Base-by-base conservation (phyloP, 192 early-diverging fungal genomes). In the Entrophospora sp. region DNA sequence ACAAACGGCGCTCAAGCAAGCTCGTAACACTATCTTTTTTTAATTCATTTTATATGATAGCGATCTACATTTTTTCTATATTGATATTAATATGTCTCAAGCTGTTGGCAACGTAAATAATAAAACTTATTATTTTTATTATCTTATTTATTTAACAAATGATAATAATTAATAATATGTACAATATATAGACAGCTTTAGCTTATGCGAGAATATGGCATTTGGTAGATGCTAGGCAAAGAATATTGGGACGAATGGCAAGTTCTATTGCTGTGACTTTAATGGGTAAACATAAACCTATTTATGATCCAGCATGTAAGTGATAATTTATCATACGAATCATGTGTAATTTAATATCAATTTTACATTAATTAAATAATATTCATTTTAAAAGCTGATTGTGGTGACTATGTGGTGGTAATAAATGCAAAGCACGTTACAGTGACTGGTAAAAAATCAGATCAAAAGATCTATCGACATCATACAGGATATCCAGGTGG, bases 271-370 rank as follows among this genome's bases (percentile, higher is more conserved):
- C 88, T 68, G 89, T 89, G 40, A 93, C 93, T 18, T 82, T 98
- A 37, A 89, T 93, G 80, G 96, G 96, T 31, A 98, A 98, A 73
- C 91, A 98, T 78, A 96, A 96, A 84, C 93, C 93, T 24, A 89
- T 89, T 44, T 93, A 83, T 67, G 81, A 94, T 69, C 93, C 91
- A 37, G 90, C 91, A 48, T 78, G 88, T 91, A 80, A 43, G 71
- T 68, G 2, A 36, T 18, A 56, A 12, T 32, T 13, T 35, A 30
- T 45, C n/a, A 10, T 30, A 31, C 22, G 24, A 48, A n/a, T 31
- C 32, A 61, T 18, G 31, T 18, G 14, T 14, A 9, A 27, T 24
- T 62, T 20, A 27, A 35, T 31, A 52, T 64, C 36, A 4, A 12
- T n/a, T n/a, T 27, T 4, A 3, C 44, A 12, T n/a, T 10, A 37